Evolutionary conservation across 2,329 filamentous ascomycete genomes (phyloP), one percentile per base, ranked within the genome.

Genomic region (Corynespora cassiicola): DNA sequence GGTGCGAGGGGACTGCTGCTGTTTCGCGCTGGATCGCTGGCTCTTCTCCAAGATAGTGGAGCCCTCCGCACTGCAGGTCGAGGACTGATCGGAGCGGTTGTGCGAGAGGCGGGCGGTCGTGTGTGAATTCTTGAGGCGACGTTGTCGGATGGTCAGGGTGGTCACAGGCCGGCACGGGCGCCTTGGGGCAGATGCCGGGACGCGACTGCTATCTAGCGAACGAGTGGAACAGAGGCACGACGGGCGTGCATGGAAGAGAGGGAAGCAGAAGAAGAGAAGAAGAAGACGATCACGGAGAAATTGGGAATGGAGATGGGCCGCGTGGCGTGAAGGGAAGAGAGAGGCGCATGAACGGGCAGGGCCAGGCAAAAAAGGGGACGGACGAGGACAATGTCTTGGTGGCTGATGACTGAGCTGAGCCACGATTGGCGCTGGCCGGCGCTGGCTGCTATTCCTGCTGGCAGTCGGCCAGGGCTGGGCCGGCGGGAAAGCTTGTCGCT

Each of bases 1-100:
- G 94, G 87, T 31, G 28, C 31, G 47, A 35, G 39, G 31, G 15
- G 51, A 39, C 38, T 54, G 44, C 35, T 44, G 49, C 18, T 36
- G 42, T 11, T 35, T 20, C 28, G 40, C 27, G 18, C 48, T 41
- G 31, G 42, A 46, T 41, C 45, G 43, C 31, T 54, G 53, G 26
- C 39, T 52, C 44, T 58, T 54, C 38, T 61, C 47, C 19, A 40
- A 26, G 10, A 45, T 42, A 26, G 37, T 45, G 34, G 45, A 35
- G 52, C 47, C 48, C 58, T 65, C 61, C 58, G 61, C 54, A 35
- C 57, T 61, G 56, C 19, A 50, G 52, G 45, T 36, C 47, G 31
- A 27, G 7, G 50, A 25, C 25, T 7, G 36, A 28, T 43, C 41
- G 27, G 35, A 41, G 24, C 38, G 47, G 33, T 12, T 31, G 25